phyloP scores from a whole-genome alignment of 2,329 filamentous ascomycete species.

The Aspergillus uvarum region DNA sequence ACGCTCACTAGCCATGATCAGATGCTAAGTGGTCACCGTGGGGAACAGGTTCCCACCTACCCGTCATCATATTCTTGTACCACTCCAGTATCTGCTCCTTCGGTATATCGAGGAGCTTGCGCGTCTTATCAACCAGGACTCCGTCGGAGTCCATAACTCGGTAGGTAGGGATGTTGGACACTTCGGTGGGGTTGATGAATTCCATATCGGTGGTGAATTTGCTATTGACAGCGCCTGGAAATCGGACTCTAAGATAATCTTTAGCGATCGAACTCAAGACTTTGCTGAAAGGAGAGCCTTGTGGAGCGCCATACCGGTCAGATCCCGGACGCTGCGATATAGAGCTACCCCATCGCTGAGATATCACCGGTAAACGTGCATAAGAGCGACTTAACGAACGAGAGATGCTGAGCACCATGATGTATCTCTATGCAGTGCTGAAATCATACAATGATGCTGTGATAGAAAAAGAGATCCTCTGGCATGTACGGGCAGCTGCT shows the following conservation, averaged over 20 bases:
- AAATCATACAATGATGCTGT: background rate
- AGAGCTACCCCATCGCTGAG: constrained; percentile 51
- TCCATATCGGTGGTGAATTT: constrained; percentile 79
- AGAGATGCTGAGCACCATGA: background rate
- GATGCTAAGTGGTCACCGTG: background rate
- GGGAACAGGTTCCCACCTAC: constrained; percentile 33
- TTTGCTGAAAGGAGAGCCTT: background rate
- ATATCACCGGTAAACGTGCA: constrained; percentile 2
- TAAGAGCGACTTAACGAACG: constrained; percentile 1
- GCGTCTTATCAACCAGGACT: constrained; percentile 71
- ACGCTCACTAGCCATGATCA: constrained; percentile 60
- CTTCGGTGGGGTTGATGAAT: constrained; percentile 72
- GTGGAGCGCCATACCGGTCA: constrained; percentile 52
- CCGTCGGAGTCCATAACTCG: constrained; percentile 89
- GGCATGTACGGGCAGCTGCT: background rate
- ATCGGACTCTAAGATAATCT: constrained; percentile 55
- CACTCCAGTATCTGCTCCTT: constrained; percentile 60
- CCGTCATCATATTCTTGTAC: constrained; percentile 65
- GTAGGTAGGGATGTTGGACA: constrained; percentile 82
- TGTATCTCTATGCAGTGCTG: background rate
- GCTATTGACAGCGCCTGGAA: constrained; percentile 93
- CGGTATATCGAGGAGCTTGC: constrained; percentile 64
- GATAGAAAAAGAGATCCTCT: background rate
- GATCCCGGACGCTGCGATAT: constrained; percentile 60
- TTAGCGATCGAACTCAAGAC: constrained; percentile 13